These are phyloP conservation scores for Amanita brunnescens DNA, from an alignment of 768 basidiomycete species.

Conservation along the genomic window DNA sequence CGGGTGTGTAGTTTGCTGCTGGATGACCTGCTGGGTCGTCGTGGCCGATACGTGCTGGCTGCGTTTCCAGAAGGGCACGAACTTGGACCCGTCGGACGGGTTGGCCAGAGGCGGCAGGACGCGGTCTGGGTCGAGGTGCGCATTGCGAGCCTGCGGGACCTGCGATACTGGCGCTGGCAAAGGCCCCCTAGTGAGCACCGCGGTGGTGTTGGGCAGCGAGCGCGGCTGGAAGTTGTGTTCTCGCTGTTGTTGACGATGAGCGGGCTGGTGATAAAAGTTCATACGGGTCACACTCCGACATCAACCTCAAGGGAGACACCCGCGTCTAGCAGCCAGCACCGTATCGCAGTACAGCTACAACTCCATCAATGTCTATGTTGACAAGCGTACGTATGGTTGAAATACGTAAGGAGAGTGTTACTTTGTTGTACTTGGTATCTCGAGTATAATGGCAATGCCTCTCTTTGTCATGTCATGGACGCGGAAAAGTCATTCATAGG, in stretches of 20 bases:
- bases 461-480: no score
- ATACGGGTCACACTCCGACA: background rate
- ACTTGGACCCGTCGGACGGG: slow-evolving; percentile 5
- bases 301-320: no score
- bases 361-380: no score
- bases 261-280: slow-evolving; percentile 5
- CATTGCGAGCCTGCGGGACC: background rate
- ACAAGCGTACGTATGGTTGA: no score
- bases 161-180: background rate
- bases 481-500: no score
- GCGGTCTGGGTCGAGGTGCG: slow-evolving; percentile 4
- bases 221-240: background rate
- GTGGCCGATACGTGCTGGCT: background rate
- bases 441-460: no score
- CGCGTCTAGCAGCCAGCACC: no score
- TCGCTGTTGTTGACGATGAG: slow-evolving; percentile 7
- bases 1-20: background rate
- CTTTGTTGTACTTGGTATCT: no score
- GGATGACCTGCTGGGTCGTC: background rate
- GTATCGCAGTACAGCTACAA: no score
- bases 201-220: background rate
- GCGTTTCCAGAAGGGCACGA: slow-evolving; percentile 8
- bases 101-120: slow-evolving; percentile 5
- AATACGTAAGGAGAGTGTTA: no score
- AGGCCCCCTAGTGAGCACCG: background rate